Percentiles rank a stretch among this genome's conserved stretches.
Evolutionary conservation across 306 rosid genomes (phyloP).

Genomic region (Citrullus amarus): DNA sequence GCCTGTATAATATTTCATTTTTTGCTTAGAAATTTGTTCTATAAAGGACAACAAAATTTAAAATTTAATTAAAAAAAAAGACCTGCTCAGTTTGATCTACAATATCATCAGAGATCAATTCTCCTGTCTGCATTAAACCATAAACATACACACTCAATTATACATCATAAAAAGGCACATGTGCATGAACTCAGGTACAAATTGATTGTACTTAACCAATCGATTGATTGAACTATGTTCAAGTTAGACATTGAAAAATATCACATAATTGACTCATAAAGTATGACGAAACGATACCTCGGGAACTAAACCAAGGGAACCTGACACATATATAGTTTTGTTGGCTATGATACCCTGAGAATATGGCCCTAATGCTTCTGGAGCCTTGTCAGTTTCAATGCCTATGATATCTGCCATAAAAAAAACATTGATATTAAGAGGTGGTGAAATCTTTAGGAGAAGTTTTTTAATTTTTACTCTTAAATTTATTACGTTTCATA

Average conservation of each 20-base stretch:
- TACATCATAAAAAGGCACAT: neutral
- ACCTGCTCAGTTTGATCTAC: constrained; percentile 94
- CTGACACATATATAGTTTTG: constrained; percentile 62
- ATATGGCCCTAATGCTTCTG: constrained; percentile 89
- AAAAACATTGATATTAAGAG: neutral
- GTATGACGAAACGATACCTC: constrained; percentile 32
- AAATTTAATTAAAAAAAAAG: neutral
- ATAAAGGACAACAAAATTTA: neutral
- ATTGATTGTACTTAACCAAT: neutral
- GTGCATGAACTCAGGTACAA: neutral
- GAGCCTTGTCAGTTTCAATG: constrained; percentile 72
- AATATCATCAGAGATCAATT: constrained; percentile 57
- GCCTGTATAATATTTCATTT: constrained; percentile 25
- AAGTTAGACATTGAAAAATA: neutral
- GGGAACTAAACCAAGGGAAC: constrained; percentile 82
- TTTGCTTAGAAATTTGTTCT: neutral
- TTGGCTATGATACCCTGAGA: constrained; percentile 86
- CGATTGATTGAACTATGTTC: neutral
- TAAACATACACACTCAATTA: neutral
- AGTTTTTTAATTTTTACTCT: too few relatives aligned
- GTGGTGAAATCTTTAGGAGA: neutral
- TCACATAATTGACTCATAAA: neutral
- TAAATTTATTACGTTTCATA: neutral
- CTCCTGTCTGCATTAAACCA: constrained; percentile 60
- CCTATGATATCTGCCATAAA: constrained; percentile 39